Evolutionary conservation across 441 rosid genomes (phyloP).

Genomic region (Syzygium malaccense): DNA sequence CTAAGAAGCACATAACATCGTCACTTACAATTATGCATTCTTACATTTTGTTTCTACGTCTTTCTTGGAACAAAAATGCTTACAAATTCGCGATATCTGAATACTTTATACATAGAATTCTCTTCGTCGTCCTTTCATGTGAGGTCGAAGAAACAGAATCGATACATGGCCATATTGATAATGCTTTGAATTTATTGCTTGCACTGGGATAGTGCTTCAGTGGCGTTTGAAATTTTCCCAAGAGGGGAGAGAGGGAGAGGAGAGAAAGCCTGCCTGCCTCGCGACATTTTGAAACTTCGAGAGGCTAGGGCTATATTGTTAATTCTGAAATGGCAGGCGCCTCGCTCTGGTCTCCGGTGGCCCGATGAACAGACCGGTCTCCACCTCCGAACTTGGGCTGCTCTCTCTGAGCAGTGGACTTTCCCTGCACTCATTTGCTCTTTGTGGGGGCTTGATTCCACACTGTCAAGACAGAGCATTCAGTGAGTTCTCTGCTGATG

Average conservation of each 20-base stretch:
- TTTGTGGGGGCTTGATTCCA: slow-evolving; percentile 9
- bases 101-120: not conserved
- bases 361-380: slow-evolving; percentile 53
- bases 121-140: not conserved
- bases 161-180: not conserved
- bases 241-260: not conserved
- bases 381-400: slow-evolving; percentile 68
- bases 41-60: not conserved
- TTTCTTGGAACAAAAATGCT: not conserved
- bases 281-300: not conserved
- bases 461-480: slow-evolving; percentile 13
- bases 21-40: not conserved
- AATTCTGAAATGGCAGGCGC: not conserved
- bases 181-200: not conserved
- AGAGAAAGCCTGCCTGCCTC: not conserved
- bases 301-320: not conserved
- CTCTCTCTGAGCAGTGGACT: slow-evolving; percentile 23
- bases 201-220: not conserved
- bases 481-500: not conserved
- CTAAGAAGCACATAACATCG: not conserved
- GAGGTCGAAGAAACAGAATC: not conserved
- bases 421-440: slow-evolving; percentile 6
- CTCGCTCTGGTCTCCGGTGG: not conserved
- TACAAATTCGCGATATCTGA: not conserved
- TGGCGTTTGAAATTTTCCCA: not conserved